Percentiles rank a stretch among this genome's conserved stretches.
These are phyloP conservation scores for Pseudonitzschia pungens DNA, from an alignment of 108 stramenopile genomes.

Conservation along the genomic window DNA sequence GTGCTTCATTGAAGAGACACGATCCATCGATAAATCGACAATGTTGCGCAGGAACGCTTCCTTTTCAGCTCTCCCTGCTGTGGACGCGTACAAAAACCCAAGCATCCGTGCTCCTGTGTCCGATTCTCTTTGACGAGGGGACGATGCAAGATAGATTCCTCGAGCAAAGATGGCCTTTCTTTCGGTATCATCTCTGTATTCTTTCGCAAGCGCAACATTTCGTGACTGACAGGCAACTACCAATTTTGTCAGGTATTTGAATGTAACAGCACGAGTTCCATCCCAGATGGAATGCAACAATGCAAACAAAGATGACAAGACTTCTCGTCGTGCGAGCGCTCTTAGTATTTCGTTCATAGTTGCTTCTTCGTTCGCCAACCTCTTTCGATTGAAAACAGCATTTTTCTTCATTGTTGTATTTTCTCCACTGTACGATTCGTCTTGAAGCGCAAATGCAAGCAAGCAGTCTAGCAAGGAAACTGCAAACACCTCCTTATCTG, in stretches of 20 bases:
- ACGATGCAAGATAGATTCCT: slow-evolving; percentile 54
- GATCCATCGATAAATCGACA: slow-evolving; percentile 8
- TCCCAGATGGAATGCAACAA: slow-evolving; percentile 63
- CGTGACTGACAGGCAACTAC: slow-evolving; percentile 27
- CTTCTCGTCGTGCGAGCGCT: slow-evolving; percentile 32
- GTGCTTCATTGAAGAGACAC: slow-evolving; percentile 31
- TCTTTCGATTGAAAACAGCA: slow-evolving; percentile 29
- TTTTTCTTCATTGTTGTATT: slow-evolving; percentile 20
- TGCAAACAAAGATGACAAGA: slow-evolving; percentile 40
- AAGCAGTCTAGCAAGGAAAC: slow-evolving; percentile 39
- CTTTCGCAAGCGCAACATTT: slow-evolving; percentile 23
- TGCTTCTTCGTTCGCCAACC: slow-evolving; percentile 16
- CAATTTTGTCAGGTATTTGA: slow-evolving; percentile 21
- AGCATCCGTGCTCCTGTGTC: slow-evolving; percentile 65
- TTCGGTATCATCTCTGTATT: slow-evolving; percentile 4
- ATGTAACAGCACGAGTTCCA: slow-evolving; percentile 38
- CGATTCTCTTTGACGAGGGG: slow-evolving; percentile 64
- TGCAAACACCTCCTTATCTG: slow-evolving; percentile 51
- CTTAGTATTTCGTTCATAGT: slow-evolving; percentile 26
- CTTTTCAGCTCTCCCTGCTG: slow-evolving; percentile 2
- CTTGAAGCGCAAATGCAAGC: slow-evolving; percentile 37
- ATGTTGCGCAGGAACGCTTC: slow-evolving; percentile 15
- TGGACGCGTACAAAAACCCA: slow-evolving; percentile 36
- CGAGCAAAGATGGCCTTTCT: slow-evolving; percentile 18
- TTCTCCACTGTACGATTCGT: slow-evolving; percentile 21